Base-by-base conservation (phyloP, 2,329 filamentous ascomycete species). In the Amphichorda felina region DNA sequence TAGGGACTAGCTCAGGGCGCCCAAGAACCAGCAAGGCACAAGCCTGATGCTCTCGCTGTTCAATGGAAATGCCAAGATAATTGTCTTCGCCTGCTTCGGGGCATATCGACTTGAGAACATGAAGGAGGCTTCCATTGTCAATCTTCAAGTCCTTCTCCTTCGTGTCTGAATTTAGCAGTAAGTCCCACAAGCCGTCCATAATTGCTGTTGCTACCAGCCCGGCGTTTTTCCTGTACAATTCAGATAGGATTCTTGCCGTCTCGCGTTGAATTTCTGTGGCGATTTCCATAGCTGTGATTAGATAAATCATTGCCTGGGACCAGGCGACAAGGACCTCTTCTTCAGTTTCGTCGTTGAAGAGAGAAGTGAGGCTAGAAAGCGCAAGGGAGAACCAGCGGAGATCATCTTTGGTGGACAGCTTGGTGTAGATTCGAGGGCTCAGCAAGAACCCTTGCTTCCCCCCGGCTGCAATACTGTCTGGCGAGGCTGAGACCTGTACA, bases 381-480 rank as follows among this genome's bases (percentile, higher is more conserved):
- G 86, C 80, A 43, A 76, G 73, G 29, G 79, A 64, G 35, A 84
- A 70, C 84, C 91, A 95, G 36, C 64, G 66, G 15, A 87, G 64
- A 47, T 98, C 91, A 36, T 88, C 82, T 38, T 81, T 76, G 1
- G 67, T 60, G 2, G 70, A 68, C 17, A 94, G 50, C 51, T 94
- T 95, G 26, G 79, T 78, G 57, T 91, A 96, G 5, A 94, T 75
- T 41, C 83, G 81, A 24, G 82, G 72, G 48, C 84, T 94, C 5
- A 96, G 67, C 15, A 96, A 63, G 54, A 94, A 91, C 0, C 89
- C 94, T 11, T 83, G 79, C 53, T 94, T 94, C 1, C 84, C 78
- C n/a, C 79, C 76, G 26, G 78, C 56, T 2, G 69, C 67, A 40
- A 94, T 66, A 9, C 75, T 75, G 46, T 85, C 77, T 34, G 76